Evolutionary conservation across 2,329 filamentous ascomycete species (phyloP).

Genomic region (Aspergillus fumigatus): DNA sequence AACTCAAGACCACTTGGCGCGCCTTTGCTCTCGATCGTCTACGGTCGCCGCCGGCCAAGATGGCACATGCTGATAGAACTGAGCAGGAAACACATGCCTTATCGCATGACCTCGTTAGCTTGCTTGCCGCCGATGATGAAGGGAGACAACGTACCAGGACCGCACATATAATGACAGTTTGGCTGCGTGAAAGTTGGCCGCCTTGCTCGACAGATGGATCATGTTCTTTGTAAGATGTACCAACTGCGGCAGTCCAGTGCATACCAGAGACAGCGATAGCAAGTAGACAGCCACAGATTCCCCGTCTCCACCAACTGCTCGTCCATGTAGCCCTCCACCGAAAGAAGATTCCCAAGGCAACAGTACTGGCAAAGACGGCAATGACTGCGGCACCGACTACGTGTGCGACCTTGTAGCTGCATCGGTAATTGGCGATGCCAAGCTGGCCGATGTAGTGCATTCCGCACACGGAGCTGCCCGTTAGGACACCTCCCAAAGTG

Average conservation of each 20-base stretch:
- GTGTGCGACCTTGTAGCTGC: conserved; percentile 56
- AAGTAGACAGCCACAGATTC: conserved; percentile 62
- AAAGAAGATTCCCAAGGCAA: conserved; percentile 72
- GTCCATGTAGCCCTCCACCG: conserved; percentile 72
- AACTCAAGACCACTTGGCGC: conserved; percentile 53
- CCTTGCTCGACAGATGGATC: conserved; percentile 37
- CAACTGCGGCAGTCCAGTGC: conserved; percentile 77
- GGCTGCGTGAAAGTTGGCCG: conserved; percentile 52
- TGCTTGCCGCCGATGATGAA: not conserved
- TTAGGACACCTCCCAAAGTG: conserved; percentile 60
- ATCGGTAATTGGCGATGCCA: conserved; percentile 71
- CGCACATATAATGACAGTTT: conserved; percentile 69
- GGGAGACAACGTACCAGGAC: conserved; percentile 53
- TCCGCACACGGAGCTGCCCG: conserved; percentile 70
- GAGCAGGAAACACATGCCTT: conserved; percentile 60
- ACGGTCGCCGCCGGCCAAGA: conserved; percentile 52
- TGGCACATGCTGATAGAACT: conserved; percentile 53
- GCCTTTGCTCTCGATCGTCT: conserved; percentile 55
- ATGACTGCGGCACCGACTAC: conserved; percentile 68
- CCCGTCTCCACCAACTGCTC: conserved; percentile 70
- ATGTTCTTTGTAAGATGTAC: conserved; percentile 62
- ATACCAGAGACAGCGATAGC: conserved; percentile 75
- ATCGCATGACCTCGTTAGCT: conserved; percentile 8
- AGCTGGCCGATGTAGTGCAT: conserved; percentile 90
- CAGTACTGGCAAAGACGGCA: conserved; percentile 65